A percentile compares a stretch with the other conserved stretches of the same genome.
These are phyloP conservation scores for Barbarea vulgaris DNA, from an alignment of 345 rosid species.

Conservation along the genomic window DNA sequence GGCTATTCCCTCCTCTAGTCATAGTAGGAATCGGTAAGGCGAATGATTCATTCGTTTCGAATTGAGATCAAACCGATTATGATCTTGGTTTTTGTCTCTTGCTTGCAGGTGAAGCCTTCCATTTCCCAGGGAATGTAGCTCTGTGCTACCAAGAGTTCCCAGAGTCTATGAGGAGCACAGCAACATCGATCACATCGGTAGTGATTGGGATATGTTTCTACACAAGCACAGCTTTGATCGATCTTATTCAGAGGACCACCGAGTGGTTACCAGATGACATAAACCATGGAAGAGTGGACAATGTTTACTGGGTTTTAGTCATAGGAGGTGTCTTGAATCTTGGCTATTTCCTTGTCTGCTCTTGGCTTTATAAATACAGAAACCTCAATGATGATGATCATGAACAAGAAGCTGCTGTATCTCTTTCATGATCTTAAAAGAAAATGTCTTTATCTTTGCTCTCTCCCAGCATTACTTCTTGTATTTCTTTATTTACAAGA, in stretches of 20 bases:
- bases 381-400: slow-evolving; percentile 7
- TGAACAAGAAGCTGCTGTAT: not conserved
- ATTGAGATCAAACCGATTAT: too few species aligned
- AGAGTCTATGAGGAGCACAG: slow-evolving; percentile 37
- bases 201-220: slow-evolving; percentile 44
- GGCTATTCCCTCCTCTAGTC: too few species aligned
- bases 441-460: not conserved
- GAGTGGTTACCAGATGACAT: slow-evolving; percentile 53
- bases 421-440: slow-evolving; percentile 8
- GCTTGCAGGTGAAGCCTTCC: too few species aligned
- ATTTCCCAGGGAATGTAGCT: too few species aligned
- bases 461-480: too few species aligned
- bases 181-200: slow-evolving; percentile 51
- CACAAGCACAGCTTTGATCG: slow-evolving; percentile 41
- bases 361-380: slow-evolving; percentile 39
- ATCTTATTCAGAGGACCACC: slow-evolving; percentile 40
- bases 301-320: slow-evolving; percentile 46
- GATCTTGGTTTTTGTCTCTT: too few species aligned
- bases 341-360: slow-evolving; percentile 45
- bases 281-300: slow-evolving; percentile 48
- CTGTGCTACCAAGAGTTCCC: too few species aligned
- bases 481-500: too few species aligned
- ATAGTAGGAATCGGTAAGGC: too few species aligned
- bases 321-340: slow-evolving; percentile 43
- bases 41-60: too few species aligned